A percentile compares a stretch with the other conserved stretches of the same genome.
Conservation (phyloP, 176 grass and related monocot genomes). For the Canna indica region DNA sequence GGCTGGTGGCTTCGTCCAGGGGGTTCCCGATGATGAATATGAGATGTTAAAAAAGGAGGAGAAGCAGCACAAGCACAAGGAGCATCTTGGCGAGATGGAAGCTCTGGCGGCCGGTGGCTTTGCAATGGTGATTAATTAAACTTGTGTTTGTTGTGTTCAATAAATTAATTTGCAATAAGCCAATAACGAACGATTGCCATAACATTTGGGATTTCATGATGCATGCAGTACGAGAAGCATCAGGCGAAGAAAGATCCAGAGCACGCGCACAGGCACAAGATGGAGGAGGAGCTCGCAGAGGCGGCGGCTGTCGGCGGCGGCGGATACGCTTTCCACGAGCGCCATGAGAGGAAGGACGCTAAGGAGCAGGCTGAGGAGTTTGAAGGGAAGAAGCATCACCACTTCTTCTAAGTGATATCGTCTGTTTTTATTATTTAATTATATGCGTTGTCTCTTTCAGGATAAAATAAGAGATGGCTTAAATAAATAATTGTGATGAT, state of each 20-base stretch:
- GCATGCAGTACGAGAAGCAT: conserved; percentile 66
- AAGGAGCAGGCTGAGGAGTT: conserved; percentile 37
- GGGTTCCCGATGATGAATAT: conserved; percentile 21
- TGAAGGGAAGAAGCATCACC: conserved; percentile 64
- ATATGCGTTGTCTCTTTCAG: no score
- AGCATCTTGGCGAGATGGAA: conserved; percentile 63
- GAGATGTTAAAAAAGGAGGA: conserved; percentile 52
- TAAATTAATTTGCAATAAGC: not conserved
- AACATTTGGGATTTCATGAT: not conserved
- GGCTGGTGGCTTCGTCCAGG: not conserved
- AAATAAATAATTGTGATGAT: no score
- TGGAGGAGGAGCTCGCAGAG: conserved; percentile 57
- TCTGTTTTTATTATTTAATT: no score
- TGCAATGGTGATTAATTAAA: conserved; percentile 6
- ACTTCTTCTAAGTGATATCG: conserved; percentile 26
- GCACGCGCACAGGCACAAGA: conserved; percentile 58
- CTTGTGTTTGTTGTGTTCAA: not conserved
- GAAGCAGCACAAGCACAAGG: conserved; percentile 67
- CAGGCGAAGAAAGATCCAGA: conserved; percentile 79
- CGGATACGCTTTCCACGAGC: conserved; percentile 73
- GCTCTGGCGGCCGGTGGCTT: conserved; percentile 54
- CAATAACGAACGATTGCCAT: not conserved
- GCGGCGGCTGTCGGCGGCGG: conserved; percentile 47
- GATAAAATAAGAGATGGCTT: no score
- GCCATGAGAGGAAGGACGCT: conserved; percentile 59